Evolutionary conservation across 768 basidiomycete genomes (phyloP).

Genomic region (Pulveroboletus sp.): DNA sequence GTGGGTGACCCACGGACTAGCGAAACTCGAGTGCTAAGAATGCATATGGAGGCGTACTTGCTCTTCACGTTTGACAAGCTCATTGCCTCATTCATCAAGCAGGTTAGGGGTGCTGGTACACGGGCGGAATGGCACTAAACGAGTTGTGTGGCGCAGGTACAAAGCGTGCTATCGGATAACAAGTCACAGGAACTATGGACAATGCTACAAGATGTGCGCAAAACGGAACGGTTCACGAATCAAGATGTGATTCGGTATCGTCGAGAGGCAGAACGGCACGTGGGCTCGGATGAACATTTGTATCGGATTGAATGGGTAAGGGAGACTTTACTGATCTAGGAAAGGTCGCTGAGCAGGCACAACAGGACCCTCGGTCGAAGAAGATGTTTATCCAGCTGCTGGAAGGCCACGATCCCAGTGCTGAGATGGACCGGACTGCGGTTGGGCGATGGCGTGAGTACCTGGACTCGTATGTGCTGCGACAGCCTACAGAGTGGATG

Average conservation of each 20-base stretch:
- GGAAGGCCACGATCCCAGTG: slow-evolving; percentile 62
- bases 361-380: slow-evolving; percentile 54
- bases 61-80: slow-evolving; percentile 94
- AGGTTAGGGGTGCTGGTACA: slow-evolving; percentile 46
- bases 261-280: slow-evolving; percentile 73
- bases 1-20: slow-evolving; percentile 36
- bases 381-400: slow-evolving; percentile 61
- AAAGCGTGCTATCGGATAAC: slow-evolving; percentile 79
- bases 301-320: slow-evolving; percentile 81
- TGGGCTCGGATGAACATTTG: slow-evolving; percentile 72
- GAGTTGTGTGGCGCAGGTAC: slow-evolving; percentile 54
- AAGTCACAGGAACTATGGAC: slow-evolving; percentile 86
- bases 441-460: slow-evolving; percentile 71
- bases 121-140: neutral
- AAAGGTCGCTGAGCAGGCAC: slow-evolving; percentile 11
- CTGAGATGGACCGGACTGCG: slow-evolving; percentile 48
- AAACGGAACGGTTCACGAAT: slow-evolving; percentile 47
- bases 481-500: slow-evolving; percentile 70
- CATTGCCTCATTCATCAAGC: slow-evolving; percentile 86
- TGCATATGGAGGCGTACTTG: slow-evolving; percentile 71
- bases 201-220: slow-evolving; percentile 65
- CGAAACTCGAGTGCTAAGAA: slow-evolving; percentile 6
- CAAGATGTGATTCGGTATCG: slow-evolving; percentile 76
- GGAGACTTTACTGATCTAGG: slow-evolving; percentile 8
- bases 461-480: slow-evolving; percentile 68